Evolutionary conservation across 306 rosid genomes (phyloP), one percentile per base, ranked within the genome.

Genomic region (Myrica gale): DNA sequence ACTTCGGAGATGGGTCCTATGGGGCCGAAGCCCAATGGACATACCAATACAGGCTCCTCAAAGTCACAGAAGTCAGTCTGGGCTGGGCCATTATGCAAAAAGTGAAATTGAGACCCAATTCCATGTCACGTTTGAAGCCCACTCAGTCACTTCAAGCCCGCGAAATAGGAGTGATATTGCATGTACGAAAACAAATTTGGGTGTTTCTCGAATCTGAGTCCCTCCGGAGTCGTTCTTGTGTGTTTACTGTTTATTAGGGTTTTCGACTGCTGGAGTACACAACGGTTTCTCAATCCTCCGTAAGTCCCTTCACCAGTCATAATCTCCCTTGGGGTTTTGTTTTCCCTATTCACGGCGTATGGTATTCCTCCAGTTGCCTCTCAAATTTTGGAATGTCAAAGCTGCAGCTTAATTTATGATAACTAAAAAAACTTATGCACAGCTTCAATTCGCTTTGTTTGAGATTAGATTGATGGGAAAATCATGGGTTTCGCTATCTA

Each of bases 201-300:
- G 62, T 51, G 12, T 37, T 79, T 74, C 21, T 1, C 19, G 54
- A 54, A 53, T 9, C 13, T 37, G 60, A 43, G 58, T 39, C 53
- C 5, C 15, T 43, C 7, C 45, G 1, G 51, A 63, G 82, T 52
- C 69, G 39, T 17, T 47, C 13, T 51, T 21, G 54, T 37, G 68
- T 16, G 73, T 55, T 54, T 60, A 21, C 62, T 16, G 73, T 55
- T 54, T 60, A 21, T 68, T 73, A 79, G 89, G 87, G 87, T 78
- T 86, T 78, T 80, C 78, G 54, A 9, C 58, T 68, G 44, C 55
- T 70, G 21, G 32, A 74, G 16, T 57, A 12, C 32, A 41, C 47
- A 12, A 17, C 66, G 41, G 60, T 12, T 48, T 39, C 56, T 9
- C 65, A 46, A 43, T 45, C 50, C n/a, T 63, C 20, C 21, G 62